These are phyloP conservation scores for Paecilomyces formosus DNA, from an alignment of 2,329 filamentous ascomycete species.

Conservation along the genomic window DNA sequence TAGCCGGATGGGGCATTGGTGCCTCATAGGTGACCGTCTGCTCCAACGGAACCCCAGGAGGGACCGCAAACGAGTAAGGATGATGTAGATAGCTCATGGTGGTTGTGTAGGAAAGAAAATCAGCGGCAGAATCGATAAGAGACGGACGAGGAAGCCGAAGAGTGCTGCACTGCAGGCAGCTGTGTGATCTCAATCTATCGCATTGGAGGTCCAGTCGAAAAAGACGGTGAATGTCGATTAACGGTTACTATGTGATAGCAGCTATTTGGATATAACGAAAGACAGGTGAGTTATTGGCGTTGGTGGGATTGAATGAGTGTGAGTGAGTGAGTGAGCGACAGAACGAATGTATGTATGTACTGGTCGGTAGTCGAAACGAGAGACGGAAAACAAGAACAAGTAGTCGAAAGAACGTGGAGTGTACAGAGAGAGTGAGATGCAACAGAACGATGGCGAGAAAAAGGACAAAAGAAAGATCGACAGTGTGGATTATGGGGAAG, in stretches of 20 bases:
- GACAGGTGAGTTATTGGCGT: background rate
- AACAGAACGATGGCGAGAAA: conserved; percentile 5
- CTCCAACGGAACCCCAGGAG: conserved; percentile 29
- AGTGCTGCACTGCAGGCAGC: conserved; percentile 12
- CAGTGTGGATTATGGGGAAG: conserved; percentile 1
- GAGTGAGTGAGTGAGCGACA: background rate
- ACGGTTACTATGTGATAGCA: background rate
- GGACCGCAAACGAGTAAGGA: conserved; percentile 27
- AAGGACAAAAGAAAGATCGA: conserved; percentile 10
- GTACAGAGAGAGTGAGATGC: conserved; percentile 5
- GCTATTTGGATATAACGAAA: background rate
- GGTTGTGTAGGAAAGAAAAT: conserved; percentile 7
- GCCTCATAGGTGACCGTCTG: conserved; percentile 29
- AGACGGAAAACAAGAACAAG: conserved; percentile 6
- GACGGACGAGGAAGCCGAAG: background rate
- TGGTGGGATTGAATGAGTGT: background rate
- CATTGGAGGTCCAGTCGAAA: conserved; percentile 5
- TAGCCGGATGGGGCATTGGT: conserved; percentile 27
- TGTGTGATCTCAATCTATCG: conserved; percentile 6
- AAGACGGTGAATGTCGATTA: background rate
- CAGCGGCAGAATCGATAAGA: background rate
- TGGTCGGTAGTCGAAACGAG: conserved; percentile 3
- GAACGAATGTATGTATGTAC: background rate
- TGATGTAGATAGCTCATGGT: conserved; percentile 34
- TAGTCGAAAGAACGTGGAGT: conserved; percentile 5